Percentiles rank a stretch among this genome's conserved stretches.
Evolutionary conservation across 768 basidiomycete species (phyloP).

Genomic region (Suillus weaverae): DNA sequence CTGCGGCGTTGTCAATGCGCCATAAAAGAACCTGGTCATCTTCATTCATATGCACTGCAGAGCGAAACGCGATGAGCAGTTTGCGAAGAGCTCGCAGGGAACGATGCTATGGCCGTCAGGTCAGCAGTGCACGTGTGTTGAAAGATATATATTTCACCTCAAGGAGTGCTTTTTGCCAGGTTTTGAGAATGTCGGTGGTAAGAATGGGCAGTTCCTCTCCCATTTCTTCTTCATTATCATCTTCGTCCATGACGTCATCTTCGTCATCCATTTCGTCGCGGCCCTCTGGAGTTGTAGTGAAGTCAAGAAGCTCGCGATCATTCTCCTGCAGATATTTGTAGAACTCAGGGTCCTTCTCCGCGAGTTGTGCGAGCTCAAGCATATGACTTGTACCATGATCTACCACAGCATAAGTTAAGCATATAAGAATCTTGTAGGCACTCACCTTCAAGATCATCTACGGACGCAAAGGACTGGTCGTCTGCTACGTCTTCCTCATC

Average conservation of each 20-base stretch:
- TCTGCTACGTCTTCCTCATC: constrained; percentile 44
- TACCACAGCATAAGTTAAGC: constrained; percentile 24
- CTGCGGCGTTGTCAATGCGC: constrained; percentile 79
- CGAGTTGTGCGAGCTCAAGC: constrained; percentile 80
- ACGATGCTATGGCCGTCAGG: constrained; percentile 55
- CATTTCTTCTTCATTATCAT: constrained; percentile 38
- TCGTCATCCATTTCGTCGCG: constrained; percentile 48
- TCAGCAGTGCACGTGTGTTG: constrained; percentile 2
- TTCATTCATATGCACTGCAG: constrained; percentile 88
- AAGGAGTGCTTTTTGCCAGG: constrained; percentile 89
- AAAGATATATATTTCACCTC: constrained; percentile 49
- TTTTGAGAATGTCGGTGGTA: constrained; percentile 66
- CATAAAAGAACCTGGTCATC: constrained; percentile 79
- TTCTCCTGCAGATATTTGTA: constrained; percentile 98
- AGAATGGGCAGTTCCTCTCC: constrained; percentile 50
- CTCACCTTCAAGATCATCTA: constrained; percentile 75
- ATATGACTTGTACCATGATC: constrained; percentile 78
- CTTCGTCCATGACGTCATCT: constrained; percentile 48
- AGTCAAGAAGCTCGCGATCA: constrained; percentile 87
- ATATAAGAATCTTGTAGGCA: not conserved
- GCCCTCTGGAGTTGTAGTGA: constrained; percentile 48
- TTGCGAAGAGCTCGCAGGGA: constrained; percentile 84
- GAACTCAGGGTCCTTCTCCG: constrained; percentile 98
- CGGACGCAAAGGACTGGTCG: constrained; percentile 72
- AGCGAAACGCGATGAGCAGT: constrained; percentile 86